Conservation (phyloP, 257 asterid species). For the Rehmannia glutinosa region DNA sequence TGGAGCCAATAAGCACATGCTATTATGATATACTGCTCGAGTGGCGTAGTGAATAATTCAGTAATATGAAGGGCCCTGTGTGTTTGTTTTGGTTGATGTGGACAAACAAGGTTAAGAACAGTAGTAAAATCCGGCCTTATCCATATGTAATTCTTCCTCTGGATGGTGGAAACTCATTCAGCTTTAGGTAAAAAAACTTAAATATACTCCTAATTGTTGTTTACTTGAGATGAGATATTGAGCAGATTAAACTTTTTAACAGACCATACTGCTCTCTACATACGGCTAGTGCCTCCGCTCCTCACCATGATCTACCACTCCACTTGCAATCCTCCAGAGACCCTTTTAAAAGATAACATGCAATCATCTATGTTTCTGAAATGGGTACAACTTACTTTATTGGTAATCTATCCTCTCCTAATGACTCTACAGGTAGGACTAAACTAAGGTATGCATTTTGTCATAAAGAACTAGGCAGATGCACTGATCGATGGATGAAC, state of each 20-base stretch:
- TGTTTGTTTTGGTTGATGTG: conserved; percentile 16
- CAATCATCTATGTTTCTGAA: not conserved
- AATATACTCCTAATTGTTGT: too few species aligned
- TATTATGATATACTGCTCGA: not conserved
- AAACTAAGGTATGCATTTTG: not conserved
- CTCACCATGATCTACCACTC: not conserved
- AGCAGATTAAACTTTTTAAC: not conserved
- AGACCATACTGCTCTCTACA: not conserved
- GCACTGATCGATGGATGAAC: conserved; percentile 2
- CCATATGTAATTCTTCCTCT: conserved; percentile 1
- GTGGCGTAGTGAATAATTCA: conserved; percentile 11
- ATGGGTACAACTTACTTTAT: not conserved
- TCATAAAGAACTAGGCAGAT: not conserved
- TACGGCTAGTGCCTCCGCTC: not conserved
- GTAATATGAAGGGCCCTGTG: conserved; percentile 10
- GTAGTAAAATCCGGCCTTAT: conserved; percentile 3
- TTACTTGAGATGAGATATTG: not conserved
- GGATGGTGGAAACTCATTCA: conserved; percentile 5
- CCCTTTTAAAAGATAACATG: not conserved
- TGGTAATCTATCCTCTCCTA: conserved; percentile 13
- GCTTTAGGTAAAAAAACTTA: conserved; percentile 13
- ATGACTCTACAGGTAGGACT: not conserved
- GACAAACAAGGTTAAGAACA: conserved; percentile 12
- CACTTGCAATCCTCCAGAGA: not conserved
- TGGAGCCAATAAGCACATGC: conserved; percentile 19